A percentile compares a stretch with the other conserved stretches of the same genome.
Conservation (phyloP, 768 basidiomycete species). For the Kockovaella imperatae region DNA sequence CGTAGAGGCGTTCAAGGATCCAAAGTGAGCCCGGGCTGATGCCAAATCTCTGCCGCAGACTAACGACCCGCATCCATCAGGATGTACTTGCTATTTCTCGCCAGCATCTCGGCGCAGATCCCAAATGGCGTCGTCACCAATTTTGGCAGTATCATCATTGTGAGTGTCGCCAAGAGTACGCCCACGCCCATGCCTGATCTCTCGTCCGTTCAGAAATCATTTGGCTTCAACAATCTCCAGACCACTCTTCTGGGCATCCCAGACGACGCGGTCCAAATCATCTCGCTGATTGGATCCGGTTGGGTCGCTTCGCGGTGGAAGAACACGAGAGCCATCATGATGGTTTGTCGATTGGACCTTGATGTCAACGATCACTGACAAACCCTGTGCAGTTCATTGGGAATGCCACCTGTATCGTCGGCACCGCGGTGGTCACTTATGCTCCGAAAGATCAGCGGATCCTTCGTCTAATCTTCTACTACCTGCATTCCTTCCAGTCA, state of each 20-base stretch:
- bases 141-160: conserved; percentile 29
- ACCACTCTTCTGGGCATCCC: conserved; percentile 34
- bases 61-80: no score
- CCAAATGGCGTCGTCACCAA: conserved; percentile 40
- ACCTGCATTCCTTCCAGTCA: conserved; percentile 39
- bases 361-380: no score
- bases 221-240: conserved; percentile 29
- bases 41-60: no score
- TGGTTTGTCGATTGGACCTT: conserved; percentile 4
- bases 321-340: conserved; percentile 25
- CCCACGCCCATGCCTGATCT: no score
- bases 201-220: no score
- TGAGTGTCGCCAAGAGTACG: no score
- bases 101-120: conserved; percentile 41
- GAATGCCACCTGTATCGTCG: conserved; percentile 44
- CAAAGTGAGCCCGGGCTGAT: conserved; percentile 24
- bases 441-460: conserved; percentile 36
- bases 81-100: no score
- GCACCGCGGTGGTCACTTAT: conserved; percentile 40
- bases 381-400: conserved; percentile 14
- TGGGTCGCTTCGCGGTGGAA: conserved; percentile 23
- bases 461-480: conserved; percentile 42
- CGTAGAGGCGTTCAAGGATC: conserved; percentile 39
- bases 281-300: conserved; percentile 18
- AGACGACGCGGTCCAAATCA: conserved; percentile 22